Conservation (phyloP, 805 yeast species). For the Tetrapisispora fleetii region DNA sequence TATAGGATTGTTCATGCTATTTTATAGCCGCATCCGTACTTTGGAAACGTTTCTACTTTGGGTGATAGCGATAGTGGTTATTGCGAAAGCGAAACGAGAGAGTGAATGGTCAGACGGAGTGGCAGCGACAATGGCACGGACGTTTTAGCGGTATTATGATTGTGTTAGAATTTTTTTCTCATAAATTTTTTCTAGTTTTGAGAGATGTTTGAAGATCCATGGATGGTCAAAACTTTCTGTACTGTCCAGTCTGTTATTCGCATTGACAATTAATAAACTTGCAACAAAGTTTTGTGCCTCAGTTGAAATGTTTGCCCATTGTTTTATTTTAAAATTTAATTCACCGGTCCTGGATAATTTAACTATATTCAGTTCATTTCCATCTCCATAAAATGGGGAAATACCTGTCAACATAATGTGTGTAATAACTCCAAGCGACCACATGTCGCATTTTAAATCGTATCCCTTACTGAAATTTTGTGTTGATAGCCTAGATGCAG, state of each 20-base stretch:
- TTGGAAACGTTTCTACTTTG: no score
- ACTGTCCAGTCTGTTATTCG: constrained; percentile 30
- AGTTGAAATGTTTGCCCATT: constrained; percentile 35
- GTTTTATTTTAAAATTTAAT: constrained; percentile 30
- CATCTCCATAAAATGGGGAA: constrained; percentile 50
- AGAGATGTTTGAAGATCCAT: constrained; percentile 39
- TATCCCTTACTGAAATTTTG: constrained; percentile 31
- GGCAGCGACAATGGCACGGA: no score
- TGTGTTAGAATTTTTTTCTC: constrained; percentile 19
- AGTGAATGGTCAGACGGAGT: no score
- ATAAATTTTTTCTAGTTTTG: constrained; percentile 32
- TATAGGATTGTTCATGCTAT: no score
- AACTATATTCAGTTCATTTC: constrained; percentile 34
- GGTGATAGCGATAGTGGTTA: no score
- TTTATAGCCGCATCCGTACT: no score
- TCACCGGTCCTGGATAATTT: constrained; percentile 34
- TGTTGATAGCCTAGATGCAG: not conserved
- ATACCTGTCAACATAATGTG: constrained; percentile 54
- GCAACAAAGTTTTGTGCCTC: constrained; percentile 40
- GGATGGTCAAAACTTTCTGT: constrained; percentile 33
- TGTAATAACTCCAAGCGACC: constrained; percentile 58
- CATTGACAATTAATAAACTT: constrained; percentile 32
- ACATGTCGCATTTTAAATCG: constrained; percentile 49
- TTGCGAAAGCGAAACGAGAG: no score
- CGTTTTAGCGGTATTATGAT: not conserved